Conservation (phyloP, 495 filamentous ascomycete genomes). For the Trichocladium antarcticum region DNA sequence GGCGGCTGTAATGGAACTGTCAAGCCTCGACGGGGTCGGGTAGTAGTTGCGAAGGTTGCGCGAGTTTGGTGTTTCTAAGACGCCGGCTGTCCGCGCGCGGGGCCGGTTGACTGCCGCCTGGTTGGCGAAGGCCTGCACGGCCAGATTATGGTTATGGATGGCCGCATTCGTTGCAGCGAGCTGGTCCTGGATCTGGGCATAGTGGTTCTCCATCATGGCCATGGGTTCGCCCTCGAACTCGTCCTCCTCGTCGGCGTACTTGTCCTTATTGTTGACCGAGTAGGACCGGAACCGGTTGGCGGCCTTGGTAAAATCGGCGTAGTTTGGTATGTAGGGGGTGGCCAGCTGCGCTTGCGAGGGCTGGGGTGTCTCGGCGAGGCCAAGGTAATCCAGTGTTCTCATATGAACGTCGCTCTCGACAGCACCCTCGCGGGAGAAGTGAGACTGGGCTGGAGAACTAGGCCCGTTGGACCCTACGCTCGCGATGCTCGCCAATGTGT, state of each 20-base stretch:
- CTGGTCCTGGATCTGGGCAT: slow-evolving; percentile 47
- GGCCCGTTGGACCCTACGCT: slow-evolving; percentile 66
- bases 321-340: slow-evolving; percentile 66
- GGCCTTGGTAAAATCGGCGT: slow-evolving; percentile 63
- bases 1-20: slow-evolving; percentile 69
- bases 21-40: slow-evolving; percentile 69
- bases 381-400: slow-evolving; percentile 90
- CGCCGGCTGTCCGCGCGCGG: slow-evolving; percentile 71
- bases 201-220: slow-evolving; percentile 55
- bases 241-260: slow-evolving; percentile 89
- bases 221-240: slow-evolving; percentile 65
- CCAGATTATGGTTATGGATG: slow-evolving; percentile 85
- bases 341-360: slow-evolving; percentile 60
- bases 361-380: slow-evolving; percentile 87
- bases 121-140: slow-evolving; percentile 80
- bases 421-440: slow-evolving; percentile 79
- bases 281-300: slow-evolving; percentile 88
- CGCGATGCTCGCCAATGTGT: slow-evolving; percentile 75
- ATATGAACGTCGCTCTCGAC: slow-evolving; percentile 75
- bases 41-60: slow-evolving; percentile 67
- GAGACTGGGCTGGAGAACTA: slow-evolving; percentile 77
- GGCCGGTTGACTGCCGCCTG: slow-evolving; percentile 81
- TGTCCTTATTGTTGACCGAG: slow-evolving; percentile 97
- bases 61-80: slow-evolving; percentile 72
- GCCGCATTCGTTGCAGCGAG: slow-evolving; percentile 76